A percentile compares a stretch with the other conserved stretches of the same genome.
phyloP scores from a whole-genome alignment of 805 yeast genomes.

The Hanseniaspora osmophila region DNA sequence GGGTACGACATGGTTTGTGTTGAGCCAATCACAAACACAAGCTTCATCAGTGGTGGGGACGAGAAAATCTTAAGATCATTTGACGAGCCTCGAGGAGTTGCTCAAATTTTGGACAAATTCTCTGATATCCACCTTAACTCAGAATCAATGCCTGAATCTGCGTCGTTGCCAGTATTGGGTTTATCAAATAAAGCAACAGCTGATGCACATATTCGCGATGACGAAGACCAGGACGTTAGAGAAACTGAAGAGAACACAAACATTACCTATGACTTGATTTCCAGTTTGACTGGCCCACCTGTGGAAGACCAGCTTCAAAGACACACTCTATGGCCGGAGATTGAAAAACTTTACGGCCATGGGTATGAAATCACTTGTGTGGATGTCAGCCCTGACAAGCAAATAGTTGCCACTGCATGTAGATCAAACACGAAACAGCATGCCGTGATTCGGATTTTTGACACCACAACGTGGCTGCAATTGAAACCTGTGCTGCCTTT shows the following conservation, averaged over 20 bases:
- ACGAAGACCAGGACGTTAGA: conserved; percentile 26
- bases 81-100: conserved; percentile 73
- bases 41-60: conserved; percentile 88
- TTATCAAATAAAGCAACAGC: conserved; percentile 75
- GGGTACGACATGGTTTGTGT: conserved; percentile 92
- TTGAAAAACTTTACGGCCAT: conserved; percentile 90
- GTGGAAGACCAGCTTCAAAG: conserved; percentile 84
- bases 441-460: conserved; percentile 72
- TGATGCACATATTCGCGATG: conserved; percentile 25
- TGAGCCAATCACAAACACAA: conserved; percentile 40
- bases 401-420: conserved; percentile 77
- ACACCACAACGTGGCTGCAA: conserved; percentile 47
- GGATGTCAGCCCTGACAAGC: conserved; percentile 51
- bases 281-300: conserved; percentile 47
- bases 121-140: conserved; percentile 30
- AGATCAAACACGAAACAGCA: conserved; percentile 72
- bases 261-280: conserved; percentile 33
- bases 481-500: conserved; percentile 42
- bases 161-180: conserved; percentile 85
- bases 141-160: conserved; percentile 54
- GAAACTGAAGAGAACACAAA: conserved; percentile 24
- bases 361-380: conserved; percentile 85
- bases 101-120: conserved; percentile 40
- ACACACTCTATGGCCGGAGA: conserved; percentile 87
- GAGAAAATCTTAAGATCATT: conserved; percentile 85